Conservation (phyloP, 805 yeast genomes). For the Saccharomycopsis javanensis region DNA sequence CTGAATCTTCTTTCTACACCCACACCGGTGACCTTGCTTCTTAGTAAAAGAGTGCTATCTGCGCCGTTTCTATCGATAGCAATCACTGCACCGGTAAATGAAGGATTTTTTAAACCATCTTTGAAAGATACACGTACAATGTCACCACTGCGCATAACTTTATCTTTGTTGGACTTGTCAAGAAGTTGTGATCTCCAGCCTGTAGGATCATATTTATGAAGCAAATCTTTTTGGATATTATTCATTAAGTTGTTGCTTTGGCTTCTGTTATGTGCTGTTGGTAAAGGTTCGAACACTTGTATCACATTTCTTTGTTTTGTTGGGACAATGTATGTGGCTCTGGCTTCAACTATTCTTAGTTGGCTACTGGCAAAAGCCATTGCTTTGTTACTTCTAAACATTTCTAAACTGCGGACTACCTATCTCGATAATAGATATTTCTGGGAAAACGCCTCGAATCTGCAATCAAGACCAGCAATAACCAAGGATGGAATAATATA, state of each 20-base stretch:
- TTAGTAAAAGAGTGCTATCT: constrained; percentile 66
- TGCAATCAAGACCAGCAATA: no score
- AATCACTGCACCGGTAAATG: constrained; percentile 68
- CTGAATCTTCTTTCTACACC: constrained; percentile 82
- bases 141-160: constrained; percentile 63
- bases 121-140: constrained; percentile 64
- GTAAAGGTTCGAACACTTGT: constrained; percentile 16
- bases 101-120: constrained; percentile 46
- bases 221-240: constrained; percentile 39
- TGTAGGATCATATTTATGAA: constrained; percentile 54
- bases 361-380: neutral
- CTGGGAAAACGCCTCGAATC: no score
- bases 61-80: constrained; percentile 65
- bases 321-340: constrained; percentile 16
- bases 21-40: constrained; percentile 74
- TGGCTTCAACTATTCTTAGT: neutral
- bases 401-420: no score
- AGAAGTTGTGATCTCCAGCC: constrained; percentile 57
- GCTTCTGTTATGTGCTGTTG: constrained; percentile 10
- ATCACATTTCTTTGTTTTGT: constrained; percentile 12
- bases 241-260: constrained; percentile 8
- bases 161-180: constrained; percentile 33
- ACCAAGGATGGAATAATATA: no score
- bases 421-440: no score
- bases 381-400: neutral